A percentile compares a stretch with the other conserved stretches of the same genome.
Conservation (phyloP, 2,329 filamentous ascomycete genomes). For the Cytospora leucostoma region DNA sequence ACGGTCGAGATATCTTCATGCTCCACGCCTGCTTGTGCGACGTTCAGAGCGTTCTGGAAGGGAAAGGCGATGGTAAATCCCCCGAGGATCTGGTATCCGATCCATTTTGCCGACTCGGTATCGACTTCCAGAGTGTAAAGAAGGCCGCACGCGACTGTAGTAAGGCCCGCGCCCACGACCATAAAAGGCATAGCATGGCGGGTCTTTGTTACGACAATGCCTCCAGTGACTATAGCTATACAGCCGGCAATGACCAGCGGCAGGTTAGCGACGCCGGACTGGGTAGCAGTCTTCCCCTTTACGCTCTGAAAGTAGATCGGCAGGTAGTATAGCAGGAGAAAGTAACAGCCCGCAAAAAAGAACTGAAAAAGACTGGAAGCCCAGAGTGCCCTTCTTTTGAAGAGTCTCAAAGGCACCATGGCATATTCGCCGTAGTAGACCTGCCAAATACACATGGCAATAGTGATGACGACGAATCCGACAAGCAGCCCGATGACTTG, state of each 20-base stretch:
- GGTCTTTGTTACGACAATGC: conserved; percentile 2
- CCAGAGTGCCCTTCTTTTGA: conserved; percentile 39
- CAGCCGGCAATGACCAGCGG: conserved; percentile 11
- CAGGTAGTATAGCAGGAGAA: conserved; percentile 48
- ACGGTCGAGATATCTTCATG: conserved; percentile 1
- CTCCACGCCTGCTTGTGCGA: conserved; percentile 5
- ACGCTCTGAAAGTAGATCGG: conserved; percentile 55
- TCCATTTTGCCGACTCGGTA: not conserved
- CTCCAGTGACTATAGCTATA: not conserved
- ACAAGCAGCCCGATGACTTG: conserved; percentile 41
- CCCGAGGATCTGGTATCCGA: conserved; percentile 17
- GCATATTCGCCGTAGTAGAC: conserved; percentile 46
- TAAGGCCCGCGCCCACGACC: conserved; percentile 3
- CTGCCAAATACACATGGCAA: conserved; percentile 37
- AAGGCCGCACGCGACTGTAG: not conserved
- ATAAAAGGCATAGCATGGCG: conserved; percentile 8
- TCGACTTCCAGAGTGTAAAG: not conserved
- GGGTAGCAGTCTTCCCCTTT: conserved; percentile 28
- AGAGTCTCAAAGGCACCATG: conserved; percentile 50
- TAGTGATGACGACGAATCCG: conserved; percentile 30
- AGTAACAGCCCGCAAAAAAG: conserved; percentile 43
- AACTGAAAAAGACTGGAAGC: not conserved
- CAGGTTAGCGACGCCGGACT: conserved; percentile 11
- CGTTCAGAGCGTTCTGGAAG: not conserved
- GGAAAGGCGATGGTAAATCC: conserved; percentile 6